Evolutionary conservation across 1,284 basidiomycete genomes (phyloP).

Genomic region (Mycosarcoma mackinlayi): DNA sequence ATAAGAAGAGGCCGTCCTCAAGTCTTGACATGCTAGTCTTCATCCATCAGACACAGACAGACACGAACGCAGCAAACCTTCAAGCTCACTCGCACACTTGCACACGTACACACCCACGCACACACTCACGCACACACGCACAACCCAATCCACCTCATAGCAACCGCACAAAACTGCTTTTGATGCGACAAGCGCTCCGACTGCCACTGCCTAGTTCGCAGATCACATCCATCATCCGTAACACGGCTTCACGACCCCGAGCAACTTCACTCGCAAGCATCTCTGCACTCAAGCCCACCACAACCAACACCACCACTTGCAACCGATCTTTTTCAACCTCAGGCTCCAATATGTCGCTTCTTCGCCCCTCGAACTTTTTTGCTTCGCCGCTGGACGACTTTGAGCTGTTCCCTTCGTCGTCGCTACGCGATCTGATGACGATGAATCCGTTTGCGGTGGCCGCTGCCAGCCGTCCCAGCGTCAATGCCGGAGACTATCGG

Average conservation of each 20-base stretch:
- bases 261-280: slow-evolving; percentile 15
- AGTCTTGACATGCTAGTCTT: too few relatives aligned
- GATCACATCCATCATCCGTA: slow-evolving; percentile 32
- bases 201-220: slow-evolving; percentile 35
- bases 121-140: slow-evolving; percentile 1
- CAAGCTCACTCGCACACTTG: not conserved
- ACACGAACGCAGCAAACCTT: too few relatives aligned
- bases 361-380: slow-evolving; percentile 41
- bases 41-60: not conserved
- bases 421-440: slow-evolving; percentile 30
- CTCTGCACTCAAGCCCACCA: slow-evolving; percentile 12
- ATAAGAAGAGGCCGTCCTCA: slow-evolving; percentile 13
- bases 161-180: too few relatives aligned
- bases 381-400: slow-evolving; percentile 43
- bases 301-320: not conserved
- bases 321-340: slow-evolving; percentile 18
- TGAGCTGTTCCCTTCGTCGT: slow-evolving; percentile 37
- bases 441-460: slow-evolving; percentile 26
- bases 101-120: slow-evolving; percentile 1
- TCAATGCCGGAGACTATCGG: slow-evolving; percentile 30
- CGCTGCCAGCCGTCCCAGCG: slow-evolving; percentile 28
- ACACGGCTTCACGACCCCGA: slow-evolving; percentile 21
- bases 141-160: not conserved
- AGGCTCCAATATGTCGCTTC: slow-evolving; percentile 36
- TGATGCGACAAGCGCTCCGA: slow-evolving; percentile 48